phyloP scores from a whole-genome alignment of 257 asterid species.

The Vinca minor region DNA sequence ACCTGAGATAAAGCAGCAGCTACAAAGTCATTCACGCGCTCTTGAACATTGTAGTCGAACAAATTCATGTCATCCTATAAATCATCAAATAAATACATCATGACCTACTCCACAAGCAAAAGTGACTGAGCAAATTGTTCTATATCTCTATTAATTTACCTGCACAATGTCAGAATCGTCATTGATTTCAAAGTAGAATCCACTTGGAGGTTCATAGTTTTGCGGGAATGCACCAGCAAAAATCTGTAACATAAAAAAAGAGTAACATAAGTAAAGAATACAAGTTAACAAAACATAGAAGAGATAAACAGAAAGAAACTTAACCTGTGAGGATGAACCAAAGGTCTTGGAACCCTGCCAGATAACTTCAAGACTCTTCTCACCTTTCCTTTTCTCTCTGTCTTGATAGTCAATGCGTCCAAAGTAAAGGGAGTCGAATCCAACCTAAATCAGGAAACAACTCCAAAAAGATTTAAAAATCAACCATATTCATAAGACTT shows the following conservation, averaged over 20 bases:
- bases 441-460: conserved; percentile 53
- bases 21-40: conserved; percentile 83
- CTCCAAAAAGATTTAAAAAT: neutral
- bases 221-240: conserved; percentile 92
- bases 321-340: conserved; percentile 84
- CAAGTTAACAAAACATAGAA: neutral
- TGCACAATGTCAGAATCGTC: conserved; percentile 72
- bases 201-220: conserved; percentile 81
- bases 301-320: neutral
- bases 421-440: conserved; percentile 90
- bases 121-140: conserved; percentile 7
- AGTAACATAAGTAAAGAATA: neutral
- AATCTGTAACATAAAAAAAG: conserved; percentile 40
- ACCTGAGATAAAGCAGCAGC: conserved; percentile 90
- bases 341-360: conserved; percentile 84
- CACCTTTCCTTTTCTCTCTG: conserved; percentile 64
- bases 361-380: conserved; percentile 82
- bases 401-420: conserved; percentile 98
- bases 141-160: conserved; percentile 31
- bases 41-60: conserved; percentile 84
- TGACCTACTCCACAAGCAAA: conserved; percentile 19
- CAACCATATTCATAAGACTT: neutral
- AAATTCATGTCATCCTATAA: conserved; percentile 59
- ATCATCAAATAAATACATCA: conserved; percentile 15
- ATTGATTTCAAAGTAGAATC: conserved; percentile 76